phyloP scores from a whole-genome alignment of 1,284 basidiomycete species.

The Marasmius oreades region DNA sequence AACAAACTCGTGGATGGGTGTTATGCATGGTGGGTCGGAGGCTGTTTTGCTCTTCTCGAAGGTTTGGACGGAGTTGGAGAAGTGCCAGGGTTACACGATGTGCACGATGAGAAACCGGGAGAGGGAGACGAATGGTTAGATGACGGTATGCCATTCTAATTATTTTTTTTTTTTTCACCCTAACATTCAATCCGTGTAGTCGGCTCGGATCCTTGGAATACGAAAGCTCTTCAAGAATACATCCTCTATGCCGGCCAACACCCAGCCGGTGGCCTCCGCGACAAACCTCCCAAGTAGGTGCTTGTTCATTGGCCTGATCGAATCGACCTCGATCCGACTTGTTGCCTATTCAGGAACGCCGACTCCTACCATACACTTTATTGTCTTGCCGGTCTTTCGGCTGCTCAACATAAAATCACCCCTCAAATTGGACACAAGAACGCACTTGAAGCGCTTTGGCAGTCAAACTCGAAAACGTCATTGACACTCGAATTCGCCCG shows the following conservation, averaged over 20 bases:
- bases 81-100: constrained; percentile 18
- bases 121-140: constrained; percentile 56
- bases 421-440: constrained; percentile 43
- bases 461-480: constrained; percentile 5
- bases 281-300: constrained; percentile 90
- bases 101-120: constrained; percentile 23
- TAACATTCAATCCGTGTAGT: neutral
- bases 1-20: constrained; percentile 99
- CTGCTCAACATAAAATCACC: constrained; percentile 76
- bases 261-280: constrained; percentile 81
- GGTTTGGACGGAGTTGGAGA: constrained; percentile 50
- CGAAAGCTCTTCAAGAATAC: constrained; percentile 82
- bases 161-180: constrained; percentile 25
- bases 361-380: constrained; percentile 94
- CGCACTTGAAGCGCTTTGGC: constrained; percentile 36
- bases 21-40: constrained; percentile 98
- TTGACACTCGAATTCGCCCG: neutral
- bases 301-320: neutral
- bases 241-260: constrained; percentile 85
- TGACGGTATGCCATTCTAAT: constrained; percentile 26
- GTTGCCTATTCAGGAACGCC: constrained; percentile 52
- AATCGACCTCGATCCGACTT: constrained; percentile 2
- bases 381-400: constrained; percentile 84
- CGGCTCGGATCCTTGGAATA: constrained; percentile 29
- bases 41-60: constrained; percentile 80